A percentile compares a stretch with the other conserved stretches of the same genome.
Conservation (phyloP, 768 basidiomycete species). For the Mycena indigotica region DNA sequence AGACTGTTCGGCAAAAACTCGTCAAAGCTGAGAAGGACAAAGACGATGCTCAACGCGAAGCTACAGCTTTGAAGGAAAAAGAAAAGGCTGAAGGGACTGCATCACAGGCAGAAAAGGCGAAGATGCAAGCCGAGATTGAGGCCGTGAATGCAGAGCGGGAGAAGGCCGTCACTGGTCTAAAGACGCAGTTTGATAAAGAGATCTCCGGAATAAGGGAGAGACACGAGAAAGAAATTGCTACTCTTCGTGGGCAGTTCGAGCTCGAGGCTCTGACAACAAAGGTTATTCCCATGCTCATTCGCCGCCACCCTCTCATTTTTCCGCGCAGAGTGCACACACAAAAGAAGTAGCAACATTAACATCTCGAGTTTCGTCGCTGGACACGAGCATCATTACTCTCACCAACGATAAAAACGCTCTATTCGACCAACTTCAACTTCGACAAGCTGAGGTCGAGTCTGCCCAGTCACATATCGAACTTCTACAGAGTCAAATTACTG, state of each 20-base stretch:
- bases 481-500: constrained; percentile 76
- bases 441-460: constrained; percentile 89
- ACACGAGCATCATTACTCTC: constrained; percentile 68
- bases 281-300: constrained; percentile 41
- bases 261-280: constrained; percentile 73
- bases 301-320: too few relatives aligned
- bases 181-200: constrained; percentile 74
- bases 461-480: constrained; percentile 74
- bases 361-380: constrained; percentile 59
- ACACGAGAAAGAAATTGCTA: constrained; percentile 72
- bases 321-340: constrained; percentile 62
- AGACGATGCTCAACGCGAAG: constrained; percentile 74
- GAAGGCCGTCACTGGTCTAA: constrained; percentile 58
- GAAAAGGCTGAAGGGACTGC: constrained; percentile 56
- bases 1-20: constrained; percentile 95
- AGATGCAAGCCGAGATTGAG: constrained; percentile 67
- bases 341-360: constrained; percentile 58
- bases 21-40: constrained; percentile 94
- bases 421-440: constrained; percentile 85
- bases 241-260: constrained; percentile 72
- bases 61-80: constrained; percentile 51
- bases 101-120: constrained; percentile 55
- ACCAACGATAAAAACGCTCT: constrained; percentile 74
- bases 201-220: constrained; percentile 58
- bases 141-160: constrained; percentile 63